Conservation (phyloP, 2,329 filamentous ascomycete species). For the Fusarium drepaniforme region DNA sequence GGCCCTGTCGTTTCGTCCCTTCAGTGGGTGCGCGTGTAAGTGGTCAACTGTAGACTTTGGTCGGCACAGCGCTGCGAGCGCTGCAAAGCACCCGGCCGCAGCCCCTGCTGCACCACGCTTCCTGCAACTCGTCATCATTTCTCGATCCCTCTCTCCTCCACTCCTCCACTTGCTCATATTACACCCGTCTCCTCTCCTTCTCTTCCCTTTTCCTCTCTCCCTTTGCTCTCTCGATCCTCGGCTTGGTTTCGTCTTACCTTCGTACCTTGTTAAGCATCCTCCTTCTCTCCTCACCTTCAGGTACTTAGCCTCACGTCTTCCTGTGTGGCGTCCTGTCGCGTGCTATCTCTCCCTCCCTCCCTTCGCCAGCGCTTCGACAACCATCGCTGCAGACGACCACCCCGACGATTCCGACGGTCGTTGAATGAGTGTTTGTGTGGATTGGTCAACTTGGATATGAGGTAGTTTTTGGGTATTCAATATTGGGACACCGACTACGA, state of each 20-base stretch:
- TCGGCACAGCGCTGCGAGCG: constrained; percentile 5
- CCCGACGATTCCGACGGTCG: constrained; percentile 32
- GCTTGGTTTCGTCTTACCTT: constrained; percentile 37
- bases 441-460: constrained; percentile 49
- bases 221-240: constrained; percentile 35
- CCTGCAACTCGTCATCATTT: constrained; percentile 47
- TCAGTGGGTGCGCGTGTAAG: constrained; percentile 29
- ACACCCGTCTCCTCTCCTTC: constrained; percentile 39
- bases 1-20: constrained; percentile 25
- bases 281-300: constrained; percentile 22
- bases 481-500: constrained; percentile 43
- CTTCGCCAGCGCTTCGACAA: constrained; percentile 40
- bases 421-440: constrained; percentile 37
- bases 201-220: constrained; percentile 30
- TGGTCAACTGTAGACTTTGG: constrained; percentile 36
- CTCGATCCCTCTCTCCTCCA: constrained; percentile 43
- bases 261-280: constrained; percentile 35
- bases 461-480: constrained; percentile 52
- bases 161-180: constrained; percentile 41
- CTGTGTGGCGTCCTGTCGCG: constrained; percentile 44
- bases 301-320: constrained; percentile 25
- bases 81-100: constrained; percentile 19
- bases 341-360: constrained; percentile 27
- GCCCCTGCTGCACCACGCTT: constrained; percentile 38
- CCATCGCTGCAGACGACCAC: constrained; percentile 37